Base-by-base conservation (phyloP, 2,329 filamentous ascomycete species). In the Penicillium aurantiogriseum region DNA sequence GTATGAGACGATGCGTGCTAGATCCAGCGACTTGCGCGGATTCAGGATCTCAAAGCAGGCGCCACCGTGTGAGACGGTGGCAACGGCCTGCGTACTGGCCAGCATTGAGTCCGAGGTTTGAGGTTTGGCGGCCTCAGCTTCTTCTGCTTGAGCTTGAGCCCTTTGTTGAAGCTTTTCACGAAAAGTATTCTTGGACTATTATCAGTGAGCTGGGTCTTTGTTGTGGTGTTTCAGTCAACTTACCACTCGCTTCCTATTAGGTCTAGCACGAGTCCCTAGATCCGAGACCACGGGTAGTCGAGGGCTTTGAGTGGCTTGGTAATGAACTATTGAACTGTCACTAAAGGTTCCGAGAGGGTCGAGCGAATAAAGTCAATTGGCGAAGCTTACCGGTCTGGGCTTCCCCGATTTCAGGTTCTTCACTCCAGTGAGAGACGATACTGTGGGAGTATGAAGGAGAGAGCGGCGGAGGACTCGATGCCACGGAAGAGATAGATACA, bases 31-130 rank as follows among this genome's bases (percentile, higher is more conserved):
- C 50, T 71, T 69, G 49, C 71, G 70, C 29, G 72, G 73, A 38
- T 76, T 76, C 19, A 76, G 54, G 19, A 76, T 76, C 35, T 76
- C 72, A 46, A 76, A 76, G 9, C 66, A 68, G 10, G 71, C 63
- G 13, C 73, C 73, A 46, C 73, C 67, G 54, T 74, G 68, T 31
- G 67, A 65, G 40, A 76, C 60, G 54, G 68, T 73, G 52, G 67
- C 51, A 29, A 61, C 59, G 53, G 66, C 57, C 56, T 65, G 63
- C 40, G 66, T 65, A 43, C 60, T 66, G 51, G 67, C 66, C 33
- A 74, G 54, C 49, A 68, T 66, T 33, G 69, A 66, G 48, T 72
- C 67, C 6, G 68, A 69, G 59, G 62, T 11, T 59, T 61, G 57
- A 38, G 62, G 33, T 50, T 23, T 21, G 60, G 45, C 43, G 58